Percentiles rank a stretch among this genome's conserved stretches.
Conservation (phyloP, 805 yeast genomes). For the Hanseniaspora occidentalis region DNA sequence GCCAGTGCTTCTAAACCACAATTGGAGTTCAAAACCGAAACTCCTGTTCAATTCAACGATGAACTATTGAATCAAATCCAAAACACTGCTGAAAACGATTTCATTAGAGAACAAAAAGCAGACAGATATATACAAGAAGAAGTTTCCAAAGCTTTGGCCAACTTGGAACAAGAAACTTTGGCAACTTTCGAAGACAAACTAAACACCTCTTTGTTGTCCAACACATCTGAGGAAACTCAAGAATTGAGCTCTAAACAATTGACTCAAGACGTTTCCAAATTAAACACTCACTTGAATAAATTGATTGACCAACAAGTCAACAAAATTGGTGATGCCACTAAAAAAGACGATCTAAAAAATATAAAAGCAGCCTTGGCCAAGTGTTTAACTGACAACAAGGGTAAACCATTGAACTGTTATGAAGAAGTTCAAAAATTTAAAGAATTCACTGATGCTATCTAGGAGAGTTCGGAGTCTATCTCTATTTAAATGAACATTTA, state of each 20-base stretch:
- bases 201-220: constrained; percentile 27
- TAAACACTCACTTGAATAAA: constrained; percentile 26
- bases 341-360: constrained; percentile 29
- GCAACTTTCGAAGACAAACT: constrained; percentile 39
- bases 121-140: constrained; percentile 55
- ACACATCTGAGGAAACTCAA: constrained; percentile 17
- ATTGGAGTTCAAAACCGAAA: constrained; percentile 51
- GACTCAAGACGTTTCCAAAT: constrained; percentile 31
- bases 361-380: constrained; percentile 39
- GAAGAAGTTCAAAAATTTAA: constrained; percentile 58
- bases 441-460: background rate
- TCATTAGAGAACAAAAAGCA: constrained; percentile 48
- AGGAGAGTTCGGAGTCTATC: too few relatives aligned
- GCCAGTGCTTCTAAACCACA: constrained; percentile 43
- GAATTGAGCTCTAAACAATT: constrained; percentile 21
- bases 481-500: too few relatives aligned
- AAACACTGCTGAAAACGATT: constrained; percentile 51
- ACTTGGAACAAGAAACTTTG: constrained; percentile 40
- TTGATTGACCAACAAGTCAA: constrained; percentile 21
- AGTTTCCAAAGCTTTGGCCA: constrained; percentile 43
- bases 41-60: constrained; percentile 58
- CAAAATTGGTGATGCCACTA: constrained; percentile 11
- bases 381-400: constrained; percentile 50
- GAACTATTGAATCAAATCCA: constrained; percentile 53
- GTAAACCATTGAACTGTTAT: constrained; percentile 69